These are phyloP conservation scores for Salinomyces thailandicus DNA, from an alignment of 2,329 filamentous ascomycete genomes.

Conservation along the genomic window DNA sequence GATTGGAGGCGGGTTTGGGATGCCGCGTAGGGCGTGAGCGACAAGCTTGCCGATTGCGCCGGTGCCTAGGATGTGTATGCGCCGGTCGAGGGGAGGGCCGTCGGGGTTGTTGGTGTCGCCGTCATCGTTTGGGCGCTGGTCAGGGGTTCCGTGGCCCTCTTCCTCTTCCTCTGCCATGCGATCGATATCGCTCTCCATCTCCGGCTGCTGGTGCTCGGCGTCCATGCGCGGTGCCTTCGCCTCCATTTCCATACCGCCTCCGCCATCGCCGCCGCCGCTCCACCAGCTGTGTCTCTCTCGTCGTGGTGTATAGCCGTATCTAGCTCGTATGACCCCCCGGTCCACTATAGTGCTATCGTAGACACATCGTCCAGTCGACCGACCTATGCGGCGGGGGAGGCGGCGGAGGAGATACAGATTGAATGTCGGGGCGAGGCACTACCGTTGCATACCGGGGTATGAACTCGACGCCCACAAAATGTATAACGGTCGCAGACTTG, in stretches of 20 bases:
- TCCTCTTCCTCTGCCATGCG: conserved; percentile 3
- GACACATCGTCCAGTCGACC: conserved; percentile 29
- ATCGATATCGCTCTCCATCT: conserved; percentile 15
- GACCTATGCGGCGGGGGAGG: conserved; percentile 38
- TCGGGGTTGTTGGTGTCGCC: neutral
- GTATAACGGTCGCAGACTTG: too few species aligned
- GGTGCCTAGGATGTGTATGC: conserved; percentile 67
- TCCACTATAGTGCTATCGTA: conserved; percentile 32
- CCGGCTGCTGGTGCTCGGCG: conserved; percentile 1
- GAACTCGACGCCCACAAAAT: too few species aligned
- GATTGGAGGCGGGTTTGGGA: conserved; percentile 56
- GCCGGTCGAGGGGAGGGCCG: conserved; percentile 15
- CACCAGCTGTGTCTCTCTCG: too few species aligned
- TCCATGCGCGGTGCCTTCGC: conserved; percentile 2
- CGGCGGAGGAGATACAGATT: conserved; percentile 36
- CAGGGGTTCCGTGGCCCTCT: conserved; percentile 14
- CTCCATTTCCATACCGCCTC: conserved; percentile 15
- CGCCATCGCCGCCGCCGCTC: conserved; percentile 7
- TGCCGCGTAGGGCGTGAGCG: conserved; percentile 57
- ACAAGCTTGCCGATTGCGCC: conserved; percentile 75
- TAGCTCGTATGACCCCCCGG: conserved; percentile 32
- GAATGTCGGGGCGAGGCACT: neutral
- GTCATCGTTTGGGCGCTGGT: neutral
- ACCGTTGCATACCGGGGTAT: too few species aligned
- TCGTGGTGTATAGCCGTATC: too few species aligned